Conservation (phyloP, 2,329 filamentous ascomycete genomes). For the Ophiocordyceps camponoti-rufipedis region DNA sequence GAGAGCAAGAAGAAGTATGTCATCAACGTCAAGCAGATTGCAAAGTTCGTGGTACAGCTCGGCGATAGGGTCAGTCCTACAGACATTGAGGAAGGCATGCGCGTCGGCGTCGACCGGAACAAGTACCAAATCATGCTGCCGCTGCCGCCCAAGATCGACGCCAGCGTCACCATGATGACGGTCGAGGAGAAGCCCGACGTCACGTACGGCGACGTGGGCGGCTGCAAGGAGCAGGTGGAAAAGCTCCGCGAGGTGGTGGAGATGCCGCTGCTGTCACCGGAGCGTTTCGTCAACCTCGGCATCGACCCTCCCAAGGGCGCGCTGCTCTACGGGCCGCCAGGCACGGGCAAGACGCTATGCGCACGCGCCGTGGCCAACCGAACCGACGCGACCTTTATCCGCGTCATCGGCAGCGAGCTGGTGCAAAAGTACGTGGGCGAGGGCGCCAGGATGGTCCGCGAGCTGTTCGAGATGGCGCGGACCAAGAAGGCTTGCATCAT, state of each 20-base stretch:
- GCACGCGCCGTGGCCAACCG: slow-evolving; percentile 93
- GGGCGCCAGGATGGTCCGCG: slow-evolving; percentile 93
- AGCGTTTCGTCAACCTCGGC: slow-evolving; percentile 95
- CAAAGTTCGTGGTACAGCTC: slow-evolving; percentile 96
- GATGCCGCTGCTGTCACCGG: slow-evolving; percentile 90
- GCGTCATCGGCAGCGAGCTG: slow-evolving; percentile 92
- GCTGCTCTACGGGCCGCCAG: slow-evolving; percentile 86
- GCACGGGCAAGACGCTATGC: slow-evolving; percentile 98
- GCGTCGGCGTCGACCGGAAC: slow-evolving; percentile 92
- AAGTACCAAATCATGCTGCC: slow-evolving; percentile 98
- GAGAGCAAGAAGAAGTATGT: slow-evolving; percentile 98
- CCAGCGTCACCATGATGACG: slow-evolving; percentile 99
- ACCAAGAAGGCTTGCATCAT: slow-evolving; percentile 99
- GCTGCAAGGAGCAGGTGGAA: slow-evolving; percentile 98
- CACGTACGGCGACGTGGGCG: slow-evolving; percentile 95
- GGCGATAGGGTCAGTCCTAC: slow-evolving; percentile 93
- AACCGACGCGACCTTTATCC: slow-evolving; percentile 96
- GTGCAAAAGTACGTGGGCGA: slow-evolving; percentile 99
- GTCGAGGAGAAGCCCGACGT: slow-evolving; percentile 99
- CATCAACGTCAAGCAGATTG: slow-evolving; percentile 99
- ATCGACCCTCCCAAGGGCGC: slow-evolving; percentile 98
- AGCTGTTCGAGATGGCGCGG: slow-evolving; percentile 97
- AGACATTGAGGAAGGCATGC: slow-evolving; percentile 98
- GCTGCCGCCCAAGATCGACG: slow-evolving; percentile 93
- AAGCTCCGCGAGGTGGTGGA: slow-evolving; percentile 97